Evolutionary conservation across 352 stramenopile genomes (phyloP).

Genomic region (Phytophthora melonis): DNA sequence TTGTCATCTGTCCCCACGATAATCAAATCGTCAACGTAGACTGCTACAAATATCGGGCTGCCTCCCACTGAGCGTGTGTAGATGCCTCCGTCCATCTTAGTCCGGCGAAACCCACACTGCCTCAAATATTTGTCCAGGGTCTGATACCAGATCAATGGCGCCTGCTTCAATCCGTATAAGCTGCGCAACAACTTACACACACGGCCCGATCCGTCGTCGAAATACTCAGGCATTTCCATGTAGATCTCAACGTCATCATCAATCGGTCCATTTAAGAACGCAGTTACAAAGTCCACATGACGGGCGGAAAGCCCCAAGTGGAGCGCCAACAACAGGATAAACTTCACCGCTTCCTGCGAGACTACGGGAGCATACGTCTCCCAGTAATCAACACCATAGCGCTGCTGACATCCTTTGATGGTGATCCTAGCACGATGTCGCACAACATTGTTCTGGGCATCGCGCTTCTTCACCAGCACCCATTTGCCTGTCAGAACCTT

Average conservation of each 20-base stretch:
- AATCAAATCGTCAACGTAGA: constrained; percentile 19
- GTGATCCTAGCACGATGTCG: constrained; percentile 3
- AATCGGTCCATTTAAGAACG: constrained; percentile 7
- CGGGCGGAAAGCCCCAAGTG: too few relatives aligned
- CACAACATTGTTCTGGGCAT: not conserved
- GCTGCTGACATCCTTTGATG: constrained; percentile 12
- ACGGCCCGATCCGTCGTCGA: constrained; percentile 2
- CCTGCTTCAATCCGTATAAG: not conserved
- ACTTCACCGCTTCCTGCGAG: not conserved
- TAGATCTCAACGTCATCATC: constrained; percentile 11
- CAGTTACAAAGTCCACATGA: too few relatives aligned
- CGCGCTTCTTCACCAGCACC: constrained; percentile 1
- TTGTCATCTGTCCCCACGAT: constrained; percentile 5
- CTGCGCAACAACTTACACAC: too few relatives aligned
- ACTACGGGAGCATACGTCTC: constrained; percentile 17
- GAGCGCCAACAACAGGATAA: too few relatives aligned
- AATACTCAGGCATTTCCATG: constrained; percentile 21
- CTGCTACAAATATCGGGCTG: constrained; percentile 9
- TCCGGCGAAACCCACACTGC: not conserved
- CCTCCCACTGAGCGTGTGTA: constrained; percentile 14
- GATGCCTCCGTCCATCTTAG: constrained; percentile 17
- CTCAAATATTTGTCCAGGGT: constrained; percentile 17
- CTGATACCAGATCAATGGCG: constrained; percentile 9
- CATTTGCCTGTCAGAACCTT: constrained; percentile 11
- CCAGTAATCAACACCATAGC: constrained; percentile 3